phyloP scores from a whole-genome alignment of 768 basidiomycete genomes.

The Filobasidium floriforme region DNA sequence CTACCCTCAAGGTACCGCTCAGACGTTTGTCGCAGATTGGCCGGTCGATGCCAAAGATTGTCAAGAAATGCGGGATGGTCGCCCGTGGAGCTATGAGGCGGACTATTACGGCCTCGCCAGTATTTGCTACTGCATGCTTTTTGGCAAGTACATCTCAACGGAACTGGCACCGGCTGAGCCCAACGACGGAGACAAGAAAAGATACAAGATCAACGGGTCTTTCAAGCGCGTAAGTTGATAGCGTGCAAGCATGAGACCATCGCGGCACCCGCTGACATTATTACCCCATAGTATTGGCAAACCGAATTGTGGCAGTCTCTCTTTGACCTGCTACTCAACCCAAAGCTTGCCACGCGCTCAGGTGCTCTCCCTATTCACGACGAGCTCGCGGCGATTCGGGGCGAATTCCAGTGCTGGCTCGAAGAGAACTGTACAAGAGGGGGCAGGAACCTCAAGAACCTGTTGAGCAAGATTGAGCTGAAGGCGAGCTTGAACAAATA shows the following conservation, averaged over 20 bases:
- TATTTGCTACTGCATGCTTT: slow-evolving; percentile 90
- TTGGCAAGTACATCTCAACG: slow-evolving; percentile 88
- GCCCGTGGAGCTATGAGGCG: slow-evolving; percentile 87
- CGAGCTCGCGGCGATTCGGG: slow-evolving; percentile 59
- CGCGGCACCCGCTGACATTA: background rate
- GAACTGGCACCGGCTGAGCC: slow-evolving; percentile 48
- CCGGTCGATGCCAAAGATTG: slow-evolving; percentile 83
- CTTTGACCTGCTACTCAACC: slow-evolving; percentile 82
- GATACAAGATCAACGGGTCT: slow-evolving; percentile 30
- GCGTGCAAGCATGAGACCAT: background rate
- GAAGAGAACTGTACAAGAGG: slow-evolving; percentile 72
- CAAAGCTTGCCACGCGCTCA: slow-evolving; percentile 55
- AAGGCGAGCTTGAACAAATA: slow-evolving; percentile 3
- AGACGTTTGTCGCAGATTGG: slow-evolving; percentile 82
- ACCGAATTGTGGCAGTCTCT: slow-evolving; percentile 71
- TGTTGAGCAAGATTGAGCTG: slow-evolving; percentile 21
- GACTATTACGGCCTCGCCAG: slow-evolving; percentile 96
- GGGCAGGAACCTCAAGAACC: slow-evolving; percentile 47
- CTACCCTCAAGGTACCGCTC: slow-evolving; percentile 59
- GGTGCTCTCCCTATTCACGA: slow-evolving; percentile 62
- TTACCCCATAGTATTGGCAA: slow-evolving; percentile 73
- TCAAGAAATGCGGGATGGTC: slow-evolving; percentile 72
- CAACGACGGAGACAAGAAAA: slow-evolving; percentile 16
- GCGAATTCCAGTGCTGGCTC: slow-evolving; percentile 82
- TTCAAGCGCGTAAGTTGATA: slow-evolving; percentile 37